Conservation (phyloP, 768 basidiomycete species). For the Tulasnella sp. region DNA sequence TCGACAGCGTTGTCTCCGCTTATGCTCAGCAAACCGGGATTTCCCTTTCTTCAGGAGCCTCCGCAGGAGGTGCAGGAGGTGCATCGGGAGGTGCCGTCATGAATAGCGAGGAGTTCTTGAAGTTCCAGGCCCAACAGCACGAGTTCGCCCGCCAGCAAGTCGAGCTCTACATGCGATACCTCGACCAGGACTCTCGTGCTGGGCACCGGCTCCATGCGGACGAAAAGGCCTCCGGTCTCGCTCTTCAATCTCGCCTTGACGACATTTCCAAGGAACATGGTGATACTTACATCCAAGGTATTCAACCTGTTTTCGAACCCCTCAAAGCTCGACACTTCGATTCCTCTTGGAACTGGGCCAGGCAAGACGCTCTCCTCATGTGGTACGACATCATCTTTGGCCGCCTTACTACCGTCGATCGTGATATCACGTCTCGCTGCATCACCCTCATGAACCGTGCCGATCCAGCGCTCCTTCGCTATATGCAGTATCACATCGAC, state of each 20-base stretch:
- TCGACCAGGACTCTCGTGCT: slow-evolving; percentile 86
- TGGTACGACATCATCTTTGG: slow-evolving; percentile 99
- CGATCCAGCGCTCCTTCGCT: slow-evolving; percentile 82
- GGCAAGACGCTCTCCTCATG: slow-evolving; percentile 94
- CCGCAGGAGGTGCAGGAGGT: slow-evolving; percentile 55
- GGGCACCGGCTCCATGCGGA: slow-evolving; percentile 87
- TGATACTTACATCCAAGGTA: slow-evolving; percentile 88
- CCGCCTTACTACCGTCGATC: slow-evolving; percentile 86
- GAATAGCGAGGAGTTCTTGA: slow-evolving; percentile 97
- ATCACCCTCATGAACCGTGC: slow-evolving; percentile 97
- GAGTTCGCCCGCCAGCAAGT: slow-evolving; percentile 89
- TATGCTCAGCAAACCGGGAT: slow-evolving; percentile 92
- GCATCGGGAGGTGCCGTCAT: slow-evolving; percentile 77
- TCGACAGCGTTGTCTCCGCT: slow-evolving; percentile 74
- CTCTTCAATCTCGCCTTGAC: slow-evolving; percentile 83
- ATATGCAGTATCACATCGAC: slow-evolving; percentile 96
- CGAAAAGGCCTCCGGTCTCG: slow-evolving; percentile 68
- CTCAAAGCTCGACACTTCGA: slow-evolving; percentile 98
- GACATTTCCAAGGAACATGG: slow-evolving; percentile 89
- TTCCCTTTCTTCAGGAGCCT: slow-evolving; percentile 65
- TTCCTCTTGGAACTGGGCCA: slow-evolving; percentile 99
- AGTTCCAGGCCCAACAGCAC: slow-evolving; percentile 92
- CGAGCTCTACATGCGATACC: slow-evolving; percentile 95
- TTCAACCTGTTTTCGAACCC: slow-evolving; percentile 90
- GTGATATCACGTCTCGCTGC: slow-evolving; percentile 94